Conservation (phyloP, 495 filamentous ascomycete genomes). For the Neurospora tetraspora region DNA sequence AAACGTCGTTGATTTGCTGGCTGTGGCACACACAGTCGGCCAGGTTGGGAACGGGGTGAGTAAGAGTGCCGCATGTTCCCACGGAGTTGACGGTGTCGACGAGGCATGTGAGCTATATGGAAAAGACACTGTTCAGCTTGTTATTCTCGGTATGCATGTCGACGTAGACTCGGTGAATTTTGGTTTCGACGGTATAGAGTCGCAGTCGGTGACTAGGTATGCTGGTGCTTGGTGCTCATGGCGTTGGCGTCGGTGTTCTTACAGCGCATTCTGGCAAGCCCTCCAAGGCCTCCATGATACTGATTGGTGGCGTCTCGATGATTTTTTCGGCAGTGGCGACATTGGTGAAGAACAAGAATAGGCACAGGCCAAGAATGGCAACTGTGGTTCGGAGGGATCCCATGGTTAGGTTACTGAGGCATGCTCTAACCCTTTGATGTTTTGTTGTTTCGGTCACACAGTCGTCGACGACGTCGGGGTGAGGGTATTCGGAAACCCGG, state of each 20-base stretch:
- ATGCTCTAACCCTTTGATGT: neutral
- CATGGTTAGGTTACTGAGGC: slow-evolving; percentile 1
- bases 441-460: neutral
- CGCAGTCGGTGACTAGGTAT: neutral
- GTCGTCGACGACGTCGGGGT: neutral
- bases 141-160: neutral
- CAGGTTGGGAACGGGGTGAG: neutral
- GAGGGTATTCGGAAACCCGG: neutral
- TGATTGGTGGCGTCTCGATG: neutral
- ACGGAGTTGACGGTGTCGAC: neutral
- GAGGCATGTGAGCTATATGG: slow-evolving; percentile 3
- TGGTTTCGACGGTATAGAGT: neutral
- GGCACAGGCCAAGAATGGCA: slow-evolving; percentile 7
- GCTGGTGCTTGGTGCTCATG: neutral
- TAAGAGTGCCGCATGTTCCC: slow-evolving; percentile 7
- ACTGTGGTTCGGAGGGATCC: slow-evolving; percentile 2
- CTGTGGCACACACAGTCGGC: slow-evolving; percentile 15
- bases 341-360: neutral
- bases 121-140: slow-evolving; percentile 1
- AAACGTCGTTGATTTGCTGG: neutral
- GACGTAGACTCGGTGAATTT: neutral
- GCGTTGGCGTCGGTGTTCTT: neutral
- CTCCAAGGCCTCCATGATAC: neutral
- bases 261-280: slow-evolving; percentile 6
- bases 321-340: neutral